Percentiles rank a stretch among this genome's conserved stretches.
phyloP scores from a whole-genome alignment of 2,329 filamentous ascomycete species.

The Fonsecaea multimorphosa region DNA sequence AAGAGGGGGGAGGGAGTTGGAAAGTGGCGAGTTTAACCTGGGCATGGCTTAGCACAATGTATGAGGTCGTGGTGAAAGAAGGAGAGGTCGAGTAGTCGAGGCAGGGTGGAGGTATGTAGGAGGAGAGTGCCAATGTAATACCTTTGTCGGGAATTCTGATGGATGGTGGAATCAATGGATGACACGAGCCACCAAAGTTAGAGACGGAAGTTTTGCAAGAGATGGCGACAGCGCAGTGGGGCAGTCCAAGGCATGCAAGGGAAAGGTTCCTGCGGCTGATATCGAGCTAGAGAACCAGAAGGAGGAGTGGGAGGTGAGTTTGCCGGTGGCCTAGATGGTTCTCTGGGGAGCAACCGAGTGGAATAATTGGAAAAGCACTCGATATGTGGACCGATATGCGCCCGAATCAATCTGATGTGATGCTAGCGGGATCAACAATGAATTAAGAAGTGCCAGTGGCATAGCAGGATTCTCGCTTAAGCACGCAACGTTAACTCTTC shows the following conservation, averaged over 20 bases:
- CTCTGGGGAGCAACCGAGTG: background rate
- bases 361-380: background rate
- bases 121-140: conserved; percentile 1
- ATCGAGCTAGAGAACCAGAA: conserved; percentile 6
- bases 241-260: background rate
- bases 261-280: conserved; percentile 4
- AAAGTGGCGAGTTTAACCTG: conserved; percentile 41
- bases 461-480: background rate
- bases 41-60: conserved; percentile 26
- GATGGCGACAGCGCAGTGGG: conserved; percentile 11
- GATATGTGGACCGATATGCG: conserved; percentile 2
- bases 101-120: background rate
- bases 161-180: background rate
- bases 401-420: background rate
- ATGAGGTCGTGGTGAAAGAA: conserved; percentile 8
- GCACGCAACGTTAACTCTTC: conserved; percentile 8
- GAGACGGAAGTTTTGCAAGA: background rate
- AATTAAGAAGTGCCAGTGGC: background rate
- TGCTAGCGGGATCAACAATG: background rate
- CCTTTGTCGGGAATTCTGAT: conserved; percentile 6
- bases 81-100: background rate
- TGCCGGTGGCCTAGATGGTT: background rate
- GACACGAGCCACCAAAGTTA: background rate
- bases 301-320: background rate
- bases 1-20: conserved; percentile 52